These are phyloP conservation scores for Terfezia claveryi DNA, from an alignment of 495 filamentous ascomycete species.

Conservation along the genomic window DNA sequence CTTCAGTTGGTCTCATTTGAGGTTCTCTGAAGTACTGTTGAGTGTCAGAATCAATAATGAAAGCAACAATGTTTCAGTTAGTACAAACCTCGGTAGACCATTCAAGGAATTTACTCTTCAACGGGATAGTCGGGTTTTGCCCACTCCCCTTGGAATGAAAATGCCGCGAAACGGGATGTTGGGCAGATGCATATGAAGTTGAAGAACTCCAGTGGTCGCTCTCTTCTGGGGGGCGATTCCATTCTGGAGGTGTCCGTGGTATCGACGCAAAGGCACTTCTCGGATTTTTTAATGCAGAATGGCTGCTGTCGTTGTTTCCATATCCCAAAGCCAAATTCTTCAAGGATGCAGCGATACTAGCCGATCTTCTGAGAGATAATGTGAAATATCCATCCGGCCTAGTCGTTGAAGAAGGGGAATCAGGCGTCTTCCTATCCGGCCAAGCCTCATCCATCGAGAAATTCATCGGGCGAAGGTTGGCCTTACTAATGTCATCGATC, in stretches of 20 bases:
- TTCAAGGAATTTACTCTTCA: slow-evolving; percentile 67
- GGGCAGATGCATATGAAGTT: slow-evolving; percentile 51
- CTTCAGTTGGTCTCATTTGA: slow-evolving; percentile 90
- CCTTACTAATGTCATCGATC: slow-evolving; percentile 52
- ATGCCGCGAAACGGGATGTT: slow-evolving; percentile 48
- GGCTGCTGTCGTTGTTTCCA: slow-evolving; percentile 20
- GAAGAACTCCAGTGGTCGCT: slow-evolving; percentile 46
- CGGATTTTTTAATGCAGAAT: not conserved
- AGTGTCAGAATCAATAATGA: slow-evolving; percentile 17
- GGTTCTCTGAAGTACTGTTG: slow-evolving; percentile 81
- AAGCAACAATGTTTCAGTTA: slow-evolving; percentile 4
- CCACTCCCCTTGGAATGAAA: slow-evolving; percentile 40
- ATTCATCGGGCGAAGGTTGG: slow-evolving; percentile 12
- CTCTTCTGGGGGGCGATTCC: slow-evolving; percentile 55
- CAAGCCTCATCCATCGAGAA: slow-evolving; percentile 21
- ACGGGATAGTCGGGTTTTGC: slow-evolving; percentile 38
- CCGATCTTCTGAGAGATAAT: slow-evolving; percentile 40
- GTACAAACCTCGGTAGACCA: slow-evolving; percentile 68
- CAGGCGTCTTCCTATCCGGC: slow-evolving; percentile 25
- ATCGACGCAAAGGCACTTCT: not conserved
- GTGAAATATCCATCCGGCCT: slow-evolving; percentile 46
- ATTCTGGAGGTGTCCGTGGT: slow-evolving; percentile 35
- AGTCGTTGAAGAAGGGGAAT: slow-evolving; percentile 26
- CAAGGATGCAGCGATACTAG: slow-evolving; percentile 50
- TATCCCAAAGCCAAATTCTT: slow-evolving; percentile 41